Evolutionary conservation across 805 yeast genomes (phyloP).

Genomic region (Ogataea henricii): DNA sequence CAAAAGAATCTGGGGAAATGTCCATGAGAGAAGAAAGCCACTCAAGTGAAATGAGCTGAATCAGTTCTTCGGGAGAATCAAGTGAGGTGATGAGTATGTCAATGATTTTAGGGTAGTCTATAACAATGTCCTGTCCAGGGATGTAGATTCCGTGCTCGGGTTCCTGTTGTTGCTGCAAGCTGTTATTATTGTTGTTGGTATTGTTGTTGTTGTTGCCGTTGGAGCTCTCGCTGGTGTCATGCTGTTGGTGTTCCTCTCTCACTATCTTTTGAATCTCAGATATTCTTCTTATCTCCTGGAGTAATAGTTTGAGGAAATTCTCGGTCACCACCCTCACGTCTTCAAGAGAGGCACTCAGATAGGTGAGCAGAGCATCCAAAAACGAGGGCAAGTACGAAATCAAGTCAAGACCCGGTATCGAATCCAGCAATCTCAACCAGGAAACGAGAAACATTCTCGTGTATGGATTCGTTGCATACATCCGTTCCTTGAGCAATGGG

Average conservation of each 20-base stretch:
- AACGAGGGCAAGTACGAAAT: slow-evolving; percentile 87
- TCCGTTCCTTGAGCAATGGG: slow-evolving; percentile 87
- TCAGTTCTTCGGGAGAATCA: slow-evolving; percentile 71
- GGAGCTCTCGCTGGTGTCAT: slow-evolving; percentile 19
- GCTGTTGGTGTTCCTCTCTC: slow-evolving; percentile 29
- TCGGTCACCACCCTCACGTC: slow-evolving; percentile 89
- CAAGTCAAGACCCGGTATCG: slow-evolving; percentile 88
- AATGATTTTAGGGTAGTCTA: slow-evolving; percentile 79
- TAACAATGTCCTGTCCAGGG: slow-evolving; percentile 78
- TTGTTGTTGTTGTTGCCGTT: slow-evolving; percentile 20
- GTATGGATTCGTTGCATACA: slow-evolving; percentile 89
- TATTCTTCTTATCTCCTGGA: slow-evolving; percentile 80
- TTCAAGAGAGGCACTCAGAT: slow-evolving; percentile 77
- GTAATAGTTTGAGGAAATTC: slow-evolving; percentile 67
- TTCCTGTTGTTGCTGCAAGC: slow-evolving; percentile 11
- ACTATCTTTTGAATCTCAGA: slow-evolving; percentile 63
- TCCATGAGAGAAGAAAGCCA: slow-evolving; percentile 80
- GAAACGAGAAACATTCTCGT: slow-evolving; percentile 89
- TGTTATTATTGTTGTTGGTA: background rate
- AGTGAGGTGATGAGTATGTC: slow-evolving; percentile 81
- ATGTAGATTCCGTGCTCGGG: slow-evolving; percentile 57
- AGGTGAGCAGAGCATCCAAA: slow-evolving; percentile 78
- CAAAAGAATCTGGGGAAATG: slow-evolving; percentile 73
- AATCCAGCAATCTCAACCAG: slow-evolving; percentile 91
- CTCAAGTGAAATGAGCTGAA: slow-evolving; percentile 73